Evolutionary conservation across 1,284 basidiomycete genomes (phyloP), one percentile per base, ranked within the genome.

Genomic region (Sanghuangporus weigelae): DNA sequence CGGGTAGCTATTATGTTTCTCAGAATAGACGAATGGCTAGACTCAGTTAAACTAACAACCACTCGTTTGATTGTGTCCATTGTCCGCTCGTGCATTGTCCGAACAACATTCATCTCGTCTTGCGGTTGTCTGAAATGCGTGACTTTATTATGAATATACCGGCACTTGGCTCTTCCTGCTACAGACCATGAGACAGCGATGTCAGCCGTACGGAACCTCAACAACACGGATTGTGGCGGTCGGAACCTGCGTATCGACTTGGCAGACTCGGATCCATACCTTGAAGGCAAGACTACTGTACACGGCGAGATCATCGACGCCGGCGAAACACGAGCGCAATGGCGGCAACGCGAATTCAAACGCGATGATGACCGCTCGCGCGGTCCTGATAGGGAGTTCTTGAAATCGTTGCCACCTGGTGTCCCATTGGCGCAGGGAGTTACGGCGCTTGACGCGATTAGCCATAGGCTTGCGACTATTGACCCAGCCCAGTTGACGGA

Each of bases 131-230:
- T 51, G 31, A 63, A 55, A 49, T 49, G 40, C 69, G 59, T 64
- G 68, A 48, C 50, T 50, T 14, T 26, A 59, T 26, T 62, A 48
- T 31, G 66, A 65, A 67, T 36, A 56, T 46, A 50, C 39, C 21
- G 16, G 44, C 44, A 7, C 44, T 3, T 31, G 26, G 44, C 16
- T 46, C 44, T 19, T 6, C 16, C 16, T 46, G 56, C 16, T 60
- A 66, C 74, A 95, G 96, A 99, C 75, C 90, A 96, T 72, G 95
- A 97, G 75, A 98, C 96, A 7, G 90, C 90, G 1, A 76, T 82
- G 14, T 90, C 88, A 2, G 90, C 90, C 2, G 86, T 93, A 0
- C 83, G 90, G 61, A 93, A 92, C 71, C 78, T 93, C 12, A 88
- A 91, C 70, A 87, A 86, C 36, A 83, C 85, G 48, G 82, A 83